Base-by-base conservation (phyloP, 2,329 filamentous ascomycete genomes). In the Microdochium paspali region DNA sequence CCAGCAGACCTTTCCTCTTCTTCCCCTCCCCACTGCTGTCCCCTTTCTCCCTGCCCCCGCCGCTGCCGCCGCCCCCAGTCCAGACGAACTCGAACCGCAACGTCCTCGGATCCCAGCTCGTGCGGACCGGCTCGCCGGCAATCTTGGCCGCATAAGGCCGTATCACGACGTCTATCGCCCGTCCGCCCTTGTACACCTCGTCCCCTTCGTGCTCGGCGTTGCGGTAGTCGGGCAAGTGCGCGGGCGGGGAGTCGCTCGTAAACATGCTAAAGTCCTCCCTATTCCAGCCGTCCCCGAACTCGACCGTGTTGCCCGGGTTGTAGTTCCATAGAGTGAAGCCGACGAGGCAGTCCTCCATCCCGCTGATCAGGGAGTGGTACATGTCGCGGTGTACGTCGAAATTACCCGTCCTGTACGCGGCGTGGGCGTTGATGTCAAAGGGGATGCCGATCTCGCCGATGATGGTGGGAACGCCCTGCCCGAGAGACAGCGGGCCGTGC, bases 191-290 rank as follows among this genome's bases (percentile, higher is more conserved):
- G 45, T 68, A 70, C 2, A 69, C 54, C 28, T 67, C 63, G 28
- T 68, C 58, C 12, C 54, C 45, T 3, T 65, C 58, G 44, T 66
- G 59, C 0, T 39, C 40, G 4, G 54, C 26, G 26, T 68, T 66
- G n/a, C 62, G 55, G 46, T 66, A 63, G 44, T 69, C 63, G 0
- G 58, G 53, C 1, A 60, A 56, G 21, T 61, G 52, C 7, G 60
- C 61, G 1, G 58, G 55, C 10, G 55, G 51, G 0, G 57, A 56
- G 46, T 68, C 60, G 20, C 64, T 59, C 7, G 67, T 68, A 20
- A 69, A 56, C 23, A 70, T 54, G 0, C 67, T 70, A 45, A 70
- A 70, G 43, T 70, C 67, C 47, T 70, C 67, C 47, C 63, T 67
- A 48, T 70, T 70, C 67, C 67, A 70, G 1, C 66, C 64, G 10